Base-by-base conservation (phyloP, 257 asterid genomes). In the Schizonepeta tenuifolia region DNA sequence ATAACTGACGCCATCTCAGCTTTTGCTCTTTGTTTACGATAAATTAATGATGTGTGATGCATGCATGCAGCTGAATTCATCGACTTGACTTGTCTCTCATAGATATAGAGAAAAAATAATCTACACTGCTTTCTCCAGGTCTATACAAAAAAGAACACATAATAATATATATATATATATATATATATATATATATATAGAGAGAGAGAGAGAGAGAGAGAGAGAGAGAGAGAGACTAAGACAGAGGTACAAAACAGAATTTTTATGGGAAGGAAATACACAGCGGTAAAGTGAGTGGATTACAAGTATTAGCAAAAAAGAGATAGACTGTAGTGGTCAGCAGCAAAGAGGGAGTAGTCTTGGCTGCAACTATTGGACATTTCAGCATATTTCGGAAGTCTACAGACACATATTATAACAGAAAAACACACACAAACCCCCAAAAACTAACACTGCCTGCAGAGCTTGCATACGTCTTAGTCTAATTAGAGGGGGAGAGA, bases 391-490 rank as follows among this genome's bases (percentile, higher is more conserved):
- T 77, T 72, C 50, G 62, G 54, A 65, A 33, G 44, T 62, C 73
- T 47, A 71, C 87, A 78, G 82, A 78, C 83, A 78, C 71, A 41
- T n/a, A n/a, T n/a, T n/a, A n/a, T 73, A 78, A 78, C 85, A 51
- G 80, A 78, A 79, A 33, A 38, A 58, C 3, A 35, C n/a, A 66
- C 65, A 50, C 41, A 71, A 35, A 44, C 69, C 53, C 81, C 57
- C 72, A 78, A 47, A 43, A 69, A 47, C 77, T 60, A 74, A 61
- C 35, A 62, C 13, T n/a, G 43, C 12, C 43, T n/a, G 9, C 15
- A 54, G 17, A 33, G 14, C 60, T 54, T 54, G 35, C 56, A 44
- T 36, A 6, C 57, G 46, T 44, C 20, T 50, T 21, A 7, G 3
- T 54, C 22, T 49, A n/a, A 31, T 1, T 24, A 3, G 9, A 9